Evolutionary conservation across 495 filamentous ascomycete genomes (phyloP).

Genomic region (Aspergillus egyptiacus): DNA sequence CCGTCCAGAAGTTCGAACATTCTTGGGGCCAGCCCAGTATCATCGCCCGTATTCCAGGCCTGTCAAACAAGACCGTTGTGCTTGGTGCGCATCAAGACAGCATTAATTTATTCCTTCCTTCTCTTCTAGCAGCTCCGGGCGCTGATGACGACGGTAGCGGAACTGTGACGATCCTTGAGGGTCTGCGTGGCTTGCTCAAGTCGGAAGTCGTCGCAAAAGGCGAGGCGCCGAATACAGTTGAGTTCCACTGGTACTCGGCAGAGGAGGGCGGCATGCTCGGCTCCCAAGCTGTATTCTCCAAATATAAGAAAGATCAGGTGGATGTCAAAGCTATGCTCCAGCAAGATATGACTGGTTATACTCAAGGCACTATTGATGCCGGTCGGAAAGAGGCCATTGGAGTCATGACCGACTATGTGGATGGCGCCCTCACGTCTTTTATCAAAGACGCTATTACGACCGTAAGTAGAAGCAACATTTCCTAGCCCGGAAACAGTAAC

Average conservation of each 20-base stretch:
- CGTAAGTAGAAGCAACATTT: constrained; percentile 34
- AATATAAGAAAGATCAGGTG: constrained; percentile 68
- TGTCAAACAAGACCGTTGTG: constrained; percentile 75
- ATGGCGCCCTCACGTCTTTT: constrained; percentile 75
- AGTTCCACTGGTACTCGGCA: constrained; percentile 94
- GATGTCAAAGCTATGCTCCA: constrained; percentile 97
- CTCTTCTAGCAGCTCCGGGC: constrained; percentile 68
- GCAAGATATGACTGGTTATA: constrained; percentile 97
- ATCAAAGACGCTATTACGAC: constrained; percentile 83
- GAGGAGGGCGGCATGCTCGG: constrained; percentile 89
- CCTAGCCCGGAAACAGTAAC: neutral
- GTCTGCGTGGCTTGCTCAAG: constrained; percentile 57
- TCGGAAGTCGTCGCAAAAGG: constrained; percentile 47
- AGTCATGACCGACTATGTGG: constrained; percentile 90
- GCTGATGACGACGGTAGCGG: constrained; percentile 74
- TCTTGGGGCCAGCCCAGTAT: constrained; percentile 85
- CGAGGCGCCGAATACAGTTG: constrained; percentile 67
- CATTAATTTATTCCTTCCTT: constrained; percentile 86
- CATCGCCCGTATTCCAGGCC: constrained; percentile 88
- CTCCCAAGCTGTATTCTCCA: constrained; percentile 76
- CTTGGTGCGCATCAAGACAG: constrained; percentile 75
- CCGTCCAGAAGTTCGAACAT: constrained; percentile 70
- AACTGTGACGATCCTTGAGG: constrained; percentile 73
- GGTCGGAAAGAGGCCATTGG: constrained; percentile 82
- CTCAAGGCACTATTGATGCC: constrained; percentile 74